Conservation (phyloP, 805 yeast genomes). For the Barnettozyma siamensis region DNA sequence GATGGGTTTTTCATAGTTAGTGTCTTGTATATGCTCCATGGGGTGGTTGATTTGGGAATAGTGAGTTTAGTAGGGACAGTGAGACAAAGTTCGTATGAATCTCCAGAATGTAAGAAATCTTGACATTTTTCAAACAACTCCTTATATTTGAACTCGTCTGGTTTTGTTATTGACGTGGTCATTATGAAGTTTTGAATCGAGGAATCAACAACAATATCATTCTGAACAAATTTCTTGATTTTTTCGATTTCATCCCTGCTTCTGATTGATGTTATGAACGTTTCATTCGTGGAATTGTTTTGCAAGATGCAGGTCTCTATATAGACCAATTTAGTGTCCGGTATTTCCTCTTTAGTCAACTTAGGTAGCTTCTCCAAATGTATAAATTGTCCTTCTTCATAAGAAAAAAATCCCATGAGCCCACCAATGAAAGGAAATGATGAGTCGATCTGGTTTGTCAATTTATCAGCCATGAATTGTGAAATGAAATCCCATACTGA, state of each 20-base stretch:
- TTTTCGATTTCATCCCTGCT: slow-evolving; percentile 5
- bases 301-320: slow-evolving; percentile 58
- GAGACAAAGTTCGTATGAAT: slow-evolving; percentile 89
- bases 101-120: slow-evolving; percentile 64
- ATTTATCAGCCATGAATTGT: slow-evolving; percentile 35
- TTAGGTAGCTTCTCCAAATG: slow-evolving; percentile 27
- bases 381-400: slow-evolving; percentile 72
- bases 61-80: slow-evolving; percentile 66
- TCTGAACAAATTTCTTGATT: slow-evolving; percentile 20
- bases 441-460: slow-evolving; percentile 15
- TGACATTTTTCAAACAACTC: slow-evolving; percentile 59
- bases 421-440: slow-evolving; percentile 88
- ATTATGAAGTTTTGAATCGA: slow-evolving; percentile 1
- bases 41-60: slow-evolving; percentile 41
- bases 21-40: slow-evolving; percentile 80
- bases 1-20: slow-evolving; percentile 77
- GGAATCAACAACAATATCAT: not conserved
- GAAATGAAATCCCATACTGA: slow-evolving; percentile 54
- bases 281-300: slow-evolving; percentile 39
- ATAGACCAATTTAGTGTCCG: slow-evolving; percentile 72
- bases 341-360: slow-evolving; percentile 38
- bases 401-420: slow-evolving; percentile 74
- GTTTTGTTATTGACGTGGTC: slow-evolving; percentile 35
- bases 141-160: slow-evolving; percentile 49
- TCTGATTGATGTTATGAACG: slow-evolving; percentile 48